A percentile compares a stretch with the other conserved stretches of the same genome.
Conservation (phyloP, 139 green algal genomes). For the Auxenochlorella pyrenoidosa region DNA sequence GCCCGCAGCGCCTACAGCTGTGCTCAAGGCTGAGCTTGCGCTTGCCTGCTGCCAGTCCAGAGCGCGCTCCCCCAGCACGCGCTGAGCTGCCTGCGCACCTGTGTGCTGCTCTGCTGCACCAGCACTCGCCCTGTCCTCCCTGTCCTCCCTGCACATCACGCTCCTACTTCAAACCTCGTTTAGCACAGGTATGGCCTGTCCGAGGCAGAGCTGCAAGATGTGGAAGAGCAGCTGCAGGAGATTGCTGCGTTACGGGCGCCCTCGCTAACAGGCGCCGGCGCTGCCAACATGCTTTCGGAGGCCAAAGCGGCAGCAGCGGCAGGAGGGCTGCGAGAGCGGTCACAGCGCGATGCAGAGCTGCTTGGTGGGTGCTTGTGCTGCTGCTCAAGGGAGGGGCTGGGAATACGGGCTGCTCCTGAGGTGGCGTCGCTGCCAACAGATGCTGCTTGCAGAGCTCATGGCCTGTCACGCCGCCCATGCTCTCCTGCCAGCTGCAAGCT, state of each 20-base stretch:
- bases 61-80: neutral
- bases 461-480: neutral
- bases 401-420: too few relatives aligned
- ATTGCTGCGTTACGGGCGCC: constrained; percentile 33
- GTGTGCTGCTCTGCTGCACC: neutral
- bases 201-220: constrained; percentile 58
- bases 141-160: neutral
- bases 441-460: neutral
- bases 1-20: neutral
- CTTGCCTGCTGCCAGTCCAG: neutral
- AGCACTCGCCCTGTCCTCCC: neutral
- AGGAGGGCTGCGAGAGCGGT: neutral
- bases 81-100: neutral
- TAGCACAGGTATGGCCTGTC: constrained; percentile 69
- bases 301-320: constrained; percentile 1
- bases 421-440: neutral
- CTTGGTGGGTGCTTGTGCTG: neutral
- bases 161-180: too few relatives aligned
- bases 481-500: neutral
- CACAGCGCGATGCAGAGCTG: constrained; percentile 5
- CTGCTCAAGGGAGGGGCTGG: too few relatives aligned
- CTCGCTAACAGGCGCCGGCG: constrained; percentile 21
- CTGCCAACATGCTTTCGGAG: neutral
- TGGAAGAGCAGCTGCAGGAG: constrained; percentile 62
- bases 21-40: too few relatives aligned